Evolutionary conservation across 2,329 filamentous ascomycete genomes (phyloP).

Genomic region (Cladosporium sp.): DNA sequence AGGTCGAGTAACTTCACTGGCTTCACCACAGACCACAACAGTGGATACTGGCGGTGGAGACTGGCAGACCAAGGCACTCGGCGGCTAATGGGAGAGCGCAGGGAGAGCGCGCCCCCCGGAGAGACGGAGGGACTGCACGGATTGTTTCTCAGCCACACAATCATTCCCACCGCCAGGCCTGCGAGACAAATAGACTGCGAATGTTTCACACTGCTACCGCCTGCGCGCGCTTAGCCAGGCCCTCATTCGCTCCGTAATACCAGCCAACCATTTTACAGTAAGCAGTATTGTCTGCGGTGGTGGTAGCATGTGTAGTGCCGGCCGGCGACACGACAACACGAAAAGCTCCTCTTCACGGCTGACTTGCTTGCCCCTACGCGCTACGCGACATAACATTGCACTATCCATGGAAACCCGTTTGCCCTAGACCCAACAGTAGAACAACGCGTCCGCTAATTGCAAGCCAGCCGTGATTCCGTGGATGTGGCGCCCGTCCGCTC

Average conservation of each 20-base stretch:
- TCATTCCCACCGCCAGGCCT: neutral
- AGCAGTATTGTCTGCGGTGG: neutral
- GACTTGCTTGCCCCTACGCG: neutral
- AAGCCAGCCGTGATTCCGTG: neutral
- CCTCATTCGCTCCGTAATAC: neutral
- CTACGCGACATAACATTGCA: neutral
- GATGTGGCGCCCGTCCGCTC: neutral
- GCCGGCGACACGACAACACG: neutral
- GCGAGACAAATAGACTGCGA: neutral
- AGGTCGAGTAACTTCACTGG: neutral
- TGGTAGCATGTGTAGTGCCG: neutral
- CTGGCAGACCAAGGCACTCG: neutral
- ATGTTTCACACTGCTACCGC: conserved; percentile 12
- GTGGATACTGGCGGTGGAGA: neutral
- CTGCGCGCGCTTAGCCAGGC: neutral
- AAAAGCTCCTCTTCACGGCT: neutral
- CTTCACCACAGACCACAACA: neutral
- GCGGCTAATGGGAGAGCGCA: neutral
- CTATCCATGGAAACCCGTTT: neutral
- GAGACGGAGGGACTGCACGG: neutral
- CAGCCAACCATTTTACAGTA: neutral
- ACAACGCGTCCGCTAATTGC: neutral
- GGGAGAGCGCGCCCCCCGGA: neutral
- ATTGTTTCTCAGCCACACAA: neutral
- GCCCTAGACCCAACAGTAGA: neutral